Percentiles rank a stretch among this genome's conserved stretches.
Evolutionary conservation across 352 stramenopile species (phyloP).

Genomic region (Phytophthora sansomeana): DNA sequence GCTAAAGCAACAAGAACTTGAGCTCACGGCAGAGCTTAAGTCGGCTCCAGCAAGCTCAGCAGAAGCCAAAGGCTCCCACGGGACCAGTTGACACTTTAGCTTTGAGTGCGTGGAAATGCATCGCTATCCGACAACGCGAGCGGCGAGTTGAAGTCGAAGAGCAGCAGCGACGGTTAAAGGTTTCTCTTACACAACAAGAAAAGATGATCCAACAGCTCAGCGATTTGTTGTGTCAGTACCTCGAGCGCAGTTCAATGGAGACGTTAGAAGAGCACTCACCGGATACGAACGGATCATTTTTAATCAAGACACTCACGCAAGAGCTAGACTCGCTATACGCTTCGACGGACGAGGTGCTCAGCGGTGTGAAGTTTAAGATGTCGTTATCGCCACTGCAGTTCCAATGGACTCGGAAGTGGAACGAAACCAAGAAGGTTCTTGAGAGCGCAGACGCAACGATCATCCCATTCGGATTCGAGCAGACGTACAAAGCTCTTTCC

Average conservation of each 20-base stretch:
- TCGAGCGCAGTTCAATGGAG: too few species aligned
- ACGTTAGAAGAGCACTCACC: too few species aligned
- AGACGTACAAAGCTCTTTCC: background rate
- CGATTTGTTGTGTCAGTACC: constrained; percentile 1
- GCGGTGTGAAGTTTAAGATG: background rate
- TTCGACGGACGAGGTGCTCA: constrained; percentile 16
- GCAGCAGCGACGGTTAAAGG: constrained; percentile 13
- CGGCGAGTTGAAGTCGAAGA: constrained; percentile 8
- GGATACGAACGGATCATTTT: too few species aligned
- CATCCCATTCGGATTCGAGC: constrained; percentile 9
- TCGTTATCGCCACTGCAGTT: background rate
- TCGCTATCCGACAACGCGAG: constrained; percentile 19
- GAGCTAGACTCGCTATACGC: constrained; percentile 25
- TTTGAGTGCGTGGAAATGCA: constrained; percentile 8
- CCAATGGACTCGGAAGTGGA: background rate
- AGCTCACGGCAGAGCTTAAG: constrained; percentile 7
- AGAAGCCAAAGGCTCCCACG: background rate
- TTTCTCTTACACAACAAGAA: background rate
- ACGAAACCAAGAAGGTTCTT: background rate
- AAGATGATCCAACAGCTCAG: constrained; percentile 16
- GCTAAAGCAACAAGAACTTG: constrained; percentile 12
- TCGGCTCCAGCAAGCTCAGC: constrained; percentile 1
- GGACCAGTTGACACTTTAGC: too few species aligned
- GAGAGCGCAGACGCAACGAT: constrained; percentile 11
- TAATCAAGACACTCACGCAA: constrained; percentile 19